Conservation (phyloP, 257 asterid species). For the Solanum medicagineum region DNA sequence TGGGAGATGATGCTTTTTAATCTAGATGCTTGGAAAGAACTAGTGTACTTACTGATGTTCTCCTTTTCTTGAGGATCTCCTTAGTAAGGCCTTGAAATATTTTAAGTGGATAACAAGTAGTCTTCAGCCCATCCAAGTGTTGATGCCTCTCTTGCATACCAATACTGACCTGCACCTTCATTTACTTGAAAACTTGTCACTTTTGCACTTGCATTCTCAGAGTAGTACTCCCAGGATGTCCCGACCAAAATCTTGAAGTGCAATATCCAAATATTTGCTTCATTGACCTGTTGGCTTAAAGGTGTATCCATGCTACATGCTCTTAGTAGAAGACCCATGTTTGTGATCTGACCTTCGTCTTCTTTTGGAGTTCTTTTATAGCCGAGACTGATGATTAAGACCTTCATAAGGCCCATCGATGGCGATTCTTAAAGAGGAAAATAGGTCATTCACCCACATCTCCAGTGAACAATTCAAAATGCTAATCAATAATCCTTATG, state of each 20-base stretch:
- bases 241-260: neutral
- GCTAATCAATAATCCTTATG: neutral
- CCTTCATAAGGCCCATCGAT: neutral
- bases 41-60: neutral
- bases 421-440: neutral
- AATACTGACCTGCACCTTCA: neutral
- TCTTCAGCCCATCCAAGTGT: neutral
- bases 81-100: neutral
- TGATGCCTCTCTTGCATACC: neutral
- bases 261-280: neutral
- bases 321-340: neutral
- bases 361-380: neutral
- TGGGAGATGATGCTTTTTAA: neutral
- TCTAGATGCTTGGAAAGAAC: neutral
- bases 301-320: neutral
- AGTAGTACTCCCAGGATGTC: neutral
- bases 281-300: neutral
- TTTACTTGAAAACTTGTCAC: neutral
- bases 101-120: neutral
- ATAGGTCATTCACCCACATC: neutral
- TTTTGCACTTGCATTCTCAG: neutral
- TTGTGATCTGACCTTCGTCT: neutral
- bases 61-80: neutral
- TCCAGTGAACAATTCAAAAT: neutral
- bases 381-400: neutral